Base-by-base conservation (phyloP, 2,329 filamentous ascomycete genomes). In the Pseudogymnoascus sp. region DNA sequence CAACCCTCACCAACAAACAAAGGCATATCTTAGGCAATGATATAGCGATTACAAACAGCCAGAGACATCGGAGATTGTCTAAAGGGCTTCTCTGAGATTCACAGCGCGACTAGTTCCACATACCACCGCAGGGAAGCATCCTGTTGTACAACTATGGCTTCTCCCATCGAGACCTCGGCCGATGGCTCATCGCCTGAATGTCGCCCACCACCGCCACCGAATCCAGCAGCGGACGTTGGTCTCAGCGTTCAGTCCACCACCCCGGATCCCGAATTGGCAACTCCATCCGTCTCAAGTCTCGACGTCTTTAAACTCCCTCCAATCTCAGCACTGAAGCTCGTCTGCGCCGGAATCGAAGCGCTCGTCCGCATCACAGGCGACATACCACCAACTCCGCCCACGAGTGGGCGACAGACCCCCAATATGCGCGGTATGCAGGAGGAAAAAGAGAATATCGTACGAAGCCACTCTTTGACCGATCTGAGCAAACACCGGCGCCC, bases 351-450 rank as follows among this genome's bases (percentile, higher is more conserved):
- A 65, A 79, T 92, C 66, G 89, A 92, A 70, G 81, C 85, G 3
- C 81, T 95, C 62, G 88, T 92, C 28, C 83, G 83, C 67, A 80
- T 88, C 65, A 90, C 89, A 1, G 89, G 90, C 72, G 90, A 96
- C 71, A 81, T 95, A 11, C 90, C 90, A 21, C 89, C 89, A 14
- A 95, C 88, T n/a, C 90, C 89, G 63, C 88, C 89, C 4, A 83
- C 87, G 1, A 82, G 81, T 62, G 82, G 81, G 23, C 84, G 85
- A 0, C 82, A 81, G 2, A 83, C 86, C n/a, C 86, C 88, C 2
- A 80, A 86, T 72, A 85, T 88, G 83, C 80, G 79, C 66, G 83
- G 80, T 31, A 83, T 88, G 79, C 82, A 85, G 70, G 80, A 79
- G 23, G 85, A 87, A 71, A 87, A 87, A 73, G 81, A 82, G 64